These are phyloP conservation scores for Phalaenopsis hybrid DNA, from an alignment of 116 monocot genomes.

Conservation along the genomic window DNA sequence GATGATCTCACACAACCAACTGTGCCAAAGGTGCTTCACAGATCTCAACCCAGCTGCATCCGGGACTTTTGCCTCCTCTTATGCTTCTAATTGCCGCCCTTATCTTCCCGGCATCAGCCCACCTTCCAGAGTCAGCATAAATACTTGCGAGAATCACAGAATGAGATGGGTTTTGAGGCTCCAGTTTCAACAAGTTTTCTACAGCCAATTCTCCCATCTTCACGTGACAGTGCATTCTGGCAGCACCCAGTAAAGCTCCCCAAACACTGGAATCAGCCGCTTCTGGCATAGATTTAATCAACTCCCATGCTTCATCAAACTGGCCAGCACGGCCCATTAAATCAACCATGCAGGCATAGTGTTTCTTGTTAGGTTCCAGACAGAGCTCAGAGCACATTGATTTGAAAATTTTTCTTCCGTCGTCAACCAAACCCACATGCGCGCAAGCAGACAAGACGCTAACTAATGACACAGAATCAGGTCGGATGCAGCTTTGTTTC, in stretches of 20 bases:
- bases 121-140: conserved; percentile 58
- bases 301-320: conserved; percentile 52
- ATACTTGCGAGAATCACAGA: conserved; percentile 66
- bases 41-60: conserved; percentile 71
- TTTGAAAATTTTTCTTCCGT: conserved; percentile 54
- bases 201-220: conserved; percentile 52
- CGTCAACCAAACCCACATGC: conserved; percentile 60
- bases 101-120: conserved; percentile 51
- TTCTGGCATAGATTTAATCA: conserved; percentile 51
- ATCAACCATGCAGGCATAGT: conserved; percentile 83
- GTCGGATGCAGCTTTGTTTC: conserved; percentile 17
- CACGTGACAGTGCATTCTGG: conserved; percentile 50
- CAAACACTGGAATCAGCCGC: conserved; percentile 49
- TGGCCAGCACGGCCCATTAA: conserved; percentile 62
- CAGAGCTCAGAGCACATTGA: conserved; percentile 34
- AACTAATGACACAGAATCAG: conserved; percentile 49
- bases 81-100: conserved; percentile 31
- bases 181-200: conserved; percentile 39
- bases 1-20: no score
- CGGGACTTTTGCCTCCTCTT: conserved; percentile 48
- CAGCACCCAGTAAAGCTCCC: conserved; percentile 73
- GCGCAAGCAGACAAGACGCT: conserved; percentile 70
- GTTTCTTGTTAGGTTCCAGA: conserved; percentile 51
- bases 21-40: not conserved
- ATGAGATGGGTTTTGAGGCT: conserved; percentile 47